Evolutionary conservation across 2,329 filamentous ascomycete species (phyloP).

Genomic region (Penicillium paneum): DNA sequence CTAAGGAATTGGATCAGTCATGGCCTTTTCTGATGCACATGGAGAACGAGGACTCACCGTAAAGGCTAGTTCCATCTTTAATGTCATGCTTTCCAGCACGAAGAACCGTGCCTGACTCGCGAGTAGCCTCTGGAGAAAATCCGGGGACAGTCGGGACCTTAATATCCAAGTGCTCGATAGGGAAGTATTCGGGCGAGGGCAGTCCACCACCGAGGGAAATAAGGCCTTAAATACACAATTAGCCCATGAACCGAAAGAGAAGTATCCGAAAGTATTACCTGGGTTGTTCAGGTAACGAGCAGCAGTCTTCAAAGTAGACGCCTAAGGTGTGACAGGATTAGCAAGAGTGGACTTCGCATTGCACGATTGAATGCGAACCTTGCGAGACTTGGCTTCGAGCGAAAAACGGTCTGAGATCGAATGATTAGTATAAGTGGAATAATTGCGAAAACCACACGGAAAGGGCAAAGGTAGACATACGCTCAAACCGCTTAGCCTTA

Average conservation of each 20-base stretch:
- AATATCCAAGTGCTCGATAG: constrained; percentile 74
- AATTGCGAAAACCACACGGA: background rate
- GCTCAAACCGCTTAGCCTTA: constrained; percentile 77
- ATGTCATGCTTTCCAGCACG: constrained; percentile 82
- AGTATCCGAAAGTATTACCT: constrained; percentile 38
- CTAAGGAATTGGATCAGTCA: constrained; percentile 40
- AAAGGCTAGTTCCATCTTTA: constrained; percentile 58
- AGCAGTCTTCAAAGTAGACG: constrained; percentile 76
- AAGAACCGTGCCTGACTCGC: constrained; percentile 58
- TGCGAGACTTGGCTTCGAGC: constrained; percentile 56
- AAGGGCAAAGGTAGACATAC: constrained; percentile 53
- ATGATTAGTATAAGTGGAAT: background rate
- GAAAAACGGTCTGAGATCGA: constrained; percentile 53
- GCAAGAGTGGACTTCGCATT: background rate
- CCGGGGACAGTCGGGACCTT: constrained; percentile 67
- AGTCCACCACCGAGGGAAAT: constrained; percentile 92
- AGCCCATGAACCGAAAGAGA: background rate
- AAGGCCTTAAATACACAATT: constrained; percentile 49
- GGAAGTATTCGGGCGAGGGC: constrained; percentile 86
- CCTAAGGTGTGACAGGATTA: constrained; percentile 39
- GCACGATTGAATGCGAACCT: constrained; percentile 27
- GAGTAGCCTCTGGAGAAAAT: constrained; percentile 68
- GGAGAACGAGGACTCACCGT: constrained; percentile 31
- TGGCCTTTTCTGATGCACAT: background rate
- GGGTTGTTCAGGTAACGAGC: constrained; percentile 75